Percentiles rank a stretch among this genome's conserved stretches.
phyloP scores from a whole-genome alignment of 2,329 filamentous ascomycete genomes.

The Biscogniauxia sp. region DNA sequence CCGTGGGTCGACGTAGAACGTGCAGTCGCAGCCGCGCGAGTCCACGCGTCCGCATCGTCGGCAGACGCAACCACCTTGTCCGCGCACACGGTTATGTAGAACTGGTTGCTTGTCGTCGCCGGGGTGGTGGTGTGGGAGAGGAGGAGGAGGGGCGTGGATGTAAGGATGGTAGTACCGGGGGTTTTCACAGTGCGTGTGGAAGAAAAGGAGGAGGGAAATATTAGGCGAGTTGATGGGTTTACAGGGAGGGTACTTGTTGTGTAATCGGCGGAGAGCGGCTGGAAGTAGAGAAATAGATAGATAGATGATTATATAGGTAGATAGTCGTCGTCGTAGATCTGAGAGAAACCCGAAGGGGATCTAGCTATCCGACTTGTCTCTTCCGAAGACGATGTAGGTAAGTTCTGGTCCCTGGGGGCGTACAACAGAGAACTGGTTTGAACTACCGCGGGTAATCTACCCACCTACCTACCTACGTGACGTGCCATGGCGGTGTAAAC shows the following conservation, averaged over 20 bases:
- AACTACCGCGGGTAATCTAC: not conserved
- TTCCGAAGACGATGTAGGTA: too few relatives aligned
- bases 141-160: not conserved
- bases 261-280: too few relatives aligned
- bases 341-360: not conserved
- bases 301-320: too few relatives aligned
- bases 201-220: not conserved
- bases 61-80: not conserved
- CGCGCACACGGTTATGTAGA: not conserved
- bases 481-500: not conserved
- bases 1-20: not conserved
- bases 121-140: not conserved
- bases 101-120: not conserved
- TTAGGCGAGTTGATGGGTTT: too few relatives aligned
- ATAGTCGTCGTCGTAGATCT: too few relatives aligned
- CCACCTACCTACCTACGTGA: too few relatives aligned
- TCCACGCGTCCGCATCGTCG: not conserved
- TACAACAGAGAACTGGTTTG: not conserved
- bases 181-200: not conserved
- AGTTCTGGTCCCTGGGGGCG: too few relatives aligned
- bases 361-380: not conserved
- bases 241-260: too few relatives aligned
- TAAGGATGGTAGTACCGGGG: not conserved
- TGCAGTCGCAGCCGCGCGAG: not conserved
- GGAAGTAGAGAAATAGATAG: too few relatives aligned